Evolutionary conservation across 2,329 filamentous ascomycete species (phyloP), one percentile per base, ranked within the genome.

Genomic region (Fusarium dlaminii): DNA sequence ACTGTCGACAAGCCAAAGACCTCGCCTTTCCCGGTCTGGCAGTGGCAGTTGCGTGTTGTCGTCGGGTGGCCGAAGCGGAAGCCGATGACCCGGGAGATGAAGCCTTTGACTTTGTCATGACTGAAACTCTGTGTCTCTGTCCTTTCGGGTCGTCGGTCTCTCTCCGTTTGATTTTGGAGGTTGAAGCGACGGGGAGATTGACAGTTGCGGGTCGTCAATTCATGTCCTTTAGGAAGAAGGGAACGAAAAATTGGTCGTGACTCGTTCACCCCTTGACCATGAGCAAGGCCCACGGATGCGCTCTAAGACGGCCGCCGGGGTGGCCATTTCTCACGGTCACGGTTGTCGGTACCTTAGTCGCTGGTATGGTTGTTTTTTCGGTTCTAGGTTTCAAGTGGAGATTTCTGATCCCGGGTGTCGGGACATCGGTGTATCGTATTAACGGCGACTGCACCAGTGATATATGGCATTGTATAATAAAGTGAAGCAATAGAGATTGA

Each of bases 1-100:
- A 79, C 54, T 79, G 77, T 52, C 77, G 71, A 51, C 77, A 79
- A 13, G 77, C 77, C 32, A 79, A 62, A 37, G 77, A 79, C 59
- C 77, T 73, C 61, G 77, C 77, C 49, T 79, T 79, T 58, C 75
- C 75, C 27, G 77, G 63, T 36, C 67, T 70, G 22, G 39, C 45
- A 30, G 27, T 5, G 13, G 24, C 43, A 20, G 66, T 42, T 40
- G 66, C 36, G 37, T 70, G 67, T 55, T 70, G 67, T 55, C 77
- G 77, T 69, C 71, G 73, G 55, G 63, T 51, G 52, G 54, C 72
- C 59, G 77, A 64, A 37, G 74, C 61, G 48, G 74, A 73, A 65
- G 76, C 73, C 63, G 73, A 74, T 46, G 70, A 49, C 24, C 73
- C 66, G 62, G 66, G 59, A 29, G 66, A 40, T 8, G 66, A 66